Base-by-base conservation (phyloP, 768 basidiomycete species). In the Tulasnella sp. region DNA sequence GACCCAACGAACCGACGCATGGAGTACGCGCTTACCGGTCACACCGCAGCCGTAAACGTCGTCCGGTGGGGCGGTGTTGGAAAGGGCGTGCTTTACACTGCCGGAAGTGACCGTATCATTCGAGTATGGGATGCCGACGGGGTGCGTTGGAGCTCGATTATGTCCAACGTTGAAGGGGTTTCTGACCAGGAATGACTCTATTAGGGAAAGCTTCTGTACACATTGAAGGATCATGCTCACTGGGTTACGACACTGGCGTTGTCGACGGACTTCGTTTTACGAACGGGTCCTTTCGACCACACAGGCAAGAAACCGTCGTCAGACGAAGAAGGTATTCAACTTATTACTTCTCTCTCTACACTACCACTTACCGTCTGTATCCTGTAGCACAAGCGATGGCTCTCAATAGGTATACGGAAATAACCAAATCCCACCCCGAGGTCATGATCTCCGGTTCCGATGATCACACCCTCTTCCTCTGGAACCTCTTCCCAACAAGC, bases 221-320 rank as follows among this genome's bases (percentile, higher is more conserved):
- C 91, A 0, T 85, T 99, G 36, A 95, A 93, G 82, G 96, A 98
- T 78, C 97, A 99, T 80, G 97, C 96, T 0, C 97, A 99, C 81
- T 99, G 96, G 97, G 97, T 99, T 9, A 99, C 96, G 25, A 99
- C 96, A 0, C 89, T 99, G 64, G 91, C 97, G 3, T 86, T 98
- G 74, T 97, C 96, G 83, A 96, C 96, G 12, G 97, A 99, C 82
- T 97, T 96, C 80, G 89, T 97, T 36, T 87, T 97, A 4, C 91
- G 96, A 31, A 98, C 97, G 0, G 97, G 97, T 0, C 96, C 97
- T 0, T 99, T 93, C 80, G 96, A 98, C 82, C 93, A 97, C 79
- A 92, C 87, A 1, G 89, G 88, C 64, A 96, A 93, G 83, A 87
- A 86, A 74, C 92, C 95, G 0, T 83, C 87, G 8, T 91, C 91